These are phyloP conservation scores for Penicillium digitatum DNA, from an alignment of 2,329 filamentous ascomycete species.

Conservation along the genomic window DNA sequence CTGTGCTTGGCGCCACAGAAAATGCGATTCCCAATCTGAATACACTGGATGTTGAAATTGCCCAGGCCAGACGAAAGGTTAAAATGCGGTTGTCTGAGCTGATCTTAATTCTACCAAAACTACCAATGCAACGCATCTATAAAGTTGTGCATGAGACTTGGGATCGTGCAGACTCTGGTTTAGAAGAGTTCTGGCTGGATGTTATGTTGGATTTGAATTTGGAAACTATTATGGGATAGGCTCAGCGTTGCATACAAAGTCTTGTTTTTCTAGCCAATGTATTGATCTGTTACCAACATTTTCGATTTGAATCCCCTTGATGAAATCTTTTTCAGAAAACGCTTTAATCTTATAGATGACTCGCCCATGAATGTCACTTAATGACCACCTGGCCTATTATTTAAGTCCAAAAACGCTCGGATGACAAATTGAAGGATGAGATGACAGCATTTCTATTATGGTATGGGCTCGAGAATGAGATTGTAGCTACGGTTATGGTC, in stretches of 20 bases:
- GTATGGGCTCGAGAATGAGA: too few species aligned
- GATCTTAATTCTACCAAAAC: constrained; percentile 20
- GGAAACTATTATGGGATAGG: constrained; percentile 24
- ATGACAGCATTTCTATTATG: too few species aligned
- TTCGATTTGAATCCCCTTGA: not conserved
- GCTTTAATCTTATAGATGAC: not conserved
- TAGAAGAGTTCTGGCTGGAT: constrained; percentile 20
- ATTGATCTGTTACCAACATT: not conserved
- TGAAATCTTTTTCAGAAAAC: not conserved
- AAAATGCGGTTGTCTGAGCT: constrained; percentile 22
- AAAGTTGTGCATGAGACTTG: constrained; percentile 21
- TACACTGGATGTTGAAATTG: constrained; percentile 22
- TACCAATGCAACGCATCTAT: constrained; percentile 21
- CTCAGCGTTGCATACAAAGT: not conserved
- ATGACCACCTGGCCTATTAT: too few species aligned
- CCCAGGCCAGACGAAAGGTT: constrained; percentile 21
- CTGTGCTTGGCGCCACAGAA: constrained; percentile 14
- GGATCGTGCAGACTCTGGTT: constrained; percentile 19
- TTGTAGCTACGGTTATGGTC: too few species aligned
- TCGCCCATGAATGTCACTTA: not conserved
- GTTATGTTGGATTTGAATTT: constrained; percentile 23
- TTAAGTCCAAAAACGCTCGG: too few species aligned
- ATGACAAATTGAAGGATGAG: too few species aligned
- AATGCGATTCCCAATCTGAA: constrained; percentile 19
- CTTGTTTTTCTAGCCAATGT: not conserved